A percentile compares a stretch with the other conserved stretches of the same genome.
These are phyloP conservation scores for Leccinum pellstonianum DNA, from an alignment of 768 basidiomycete species.

Conservation along the genomic window DNA sequence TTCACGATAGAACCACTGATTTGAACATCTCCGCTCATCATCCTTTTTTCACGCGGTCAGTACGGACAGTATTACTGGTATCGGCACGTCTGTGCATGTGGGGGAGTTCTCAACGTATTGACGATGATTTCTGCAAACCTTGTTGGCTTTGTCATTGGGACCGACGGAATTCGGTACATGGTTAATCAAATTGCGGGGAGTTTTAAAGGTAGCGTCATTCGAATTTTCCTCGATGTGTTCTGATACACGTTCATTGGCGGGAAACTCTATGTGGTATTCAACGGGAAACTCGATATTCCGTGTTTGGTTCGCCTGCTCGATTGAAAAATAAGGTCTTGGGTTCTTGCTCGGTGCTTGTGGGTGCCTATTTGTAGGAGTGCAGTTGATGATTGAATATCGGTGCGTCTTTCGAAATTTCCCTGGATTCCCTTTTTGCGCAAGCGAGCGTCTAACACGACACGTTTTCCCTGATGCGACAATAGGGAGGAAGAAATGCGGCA, in stretches of 20 bases:
- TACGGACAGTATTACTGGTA: conserved; percentile 75
- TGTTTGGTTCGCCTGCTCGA: not conserved
- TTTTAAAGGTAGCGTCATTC: conserved; percentile 51
- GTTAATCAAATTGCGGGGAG: conserved; percentile 58
- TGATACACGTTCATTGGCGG: not conserved
- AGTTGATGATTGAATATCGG: conserved; percentile 97
- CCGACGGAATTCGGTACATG: conserved; percentile 75
- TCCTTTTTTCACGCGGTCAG: conserved; percentile 38
- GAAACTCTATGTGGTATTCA: not conserved
- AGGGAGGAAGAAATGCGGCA: conserved; percentile 74
- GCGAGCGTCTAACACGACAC: conserved; percentile 3
- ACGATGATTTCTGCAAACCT: conserved; percentile 93
- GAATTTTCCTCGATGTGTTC: not conserved
- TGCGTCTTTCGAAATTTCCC: conserved; percentile 33
- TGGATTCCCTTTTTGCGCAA: not conserved
- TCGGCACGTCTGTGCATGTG: conserved; percentile 78
- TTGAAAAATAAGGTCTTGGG: conserved; percentile 46
- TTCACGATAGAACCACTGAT: not conserved
- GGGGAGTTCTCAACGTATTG: conserved; percentile 79
- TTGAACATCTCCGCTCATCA: not conserved
- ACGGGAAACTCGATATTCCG: not conserved
- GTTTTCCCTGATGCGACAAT: conserved; percentile 1
- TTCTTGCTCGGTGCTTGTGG: conserved; percentile 62
- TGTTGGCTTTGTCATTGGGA: conserved; percentile 90
- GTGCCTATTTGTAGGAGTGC: conserved; percentile 77